phyloP scores from a whole-genome alignment of 73 alveolate genomes.

The Paramecium pentaurelia region DNA sequence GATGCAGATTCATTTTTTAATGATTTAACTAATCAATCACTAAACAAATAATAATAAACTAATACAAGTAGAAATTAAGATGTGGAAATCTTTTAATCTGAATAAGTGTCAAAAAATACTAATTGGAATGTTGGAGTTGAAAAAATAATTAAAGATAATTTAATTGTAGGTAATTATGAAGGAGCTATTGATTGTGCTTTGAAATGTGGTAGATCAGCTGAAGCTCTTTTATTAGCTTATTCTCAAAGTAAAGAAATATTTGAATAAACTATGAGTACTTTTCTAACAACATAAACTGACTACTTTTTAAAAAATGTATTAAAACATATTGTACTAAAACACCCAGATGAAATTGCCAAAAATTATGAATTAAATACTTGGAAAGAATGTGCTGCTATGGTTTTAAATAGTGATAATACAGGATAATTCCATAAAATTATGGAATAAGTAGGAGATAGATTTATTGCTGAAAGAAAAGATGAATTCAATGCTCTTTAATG shows the following conservation, averaged over 20 bases:
- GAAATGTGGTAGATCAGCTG: conserved; percentile 93
- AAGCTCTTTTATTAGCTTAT: conserved; percentile 89
- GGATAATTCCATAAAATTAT: conserved; percentile 61
- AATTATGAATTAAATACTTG: conserved; percentile 85
- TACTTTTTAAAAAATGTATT: conserved; percentile 83
- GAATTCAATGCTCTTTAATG: conserved; percentile 76
- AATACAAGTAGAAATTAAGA: neutral
- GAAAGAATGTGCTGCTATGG: conserved; percentile 92
- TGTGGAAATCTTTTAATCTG: conserved; percentile 67
- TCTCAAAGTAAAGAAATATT: conserved; percentile 85
- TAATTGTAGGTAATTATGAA: conserved; percentile 93
- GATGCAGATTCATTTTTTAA: conserved; percentile 78
- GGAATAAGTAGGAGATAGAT: conserved; percentile 73
- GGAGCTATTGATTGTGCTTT: conserved; percentile 95
- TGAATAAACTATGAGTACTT: conserved; percentile 84
- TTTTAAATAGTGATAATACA: conserved; percentile 51
- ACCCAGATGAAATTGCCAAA: conserved; percentile 86
- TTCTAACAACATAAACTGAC: conserved; percentile 86
- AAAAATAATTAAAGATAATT: conserved; percentile 86
- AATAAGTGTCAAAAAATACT: conserved; percentile 81
- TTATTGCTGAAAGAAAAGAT: conserved; percentile 69
- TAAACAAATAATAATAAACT: conserved; percentile 60
- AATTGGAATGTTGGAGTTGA: conserved; percentile 98
- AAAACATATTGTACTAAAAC: conserved; percentile 81
- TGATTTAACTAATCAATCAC: conserved; percentile 62